Conservation (phyloP, 768 basidiomycete species). For the Sarcodon aspratus region DNA sequence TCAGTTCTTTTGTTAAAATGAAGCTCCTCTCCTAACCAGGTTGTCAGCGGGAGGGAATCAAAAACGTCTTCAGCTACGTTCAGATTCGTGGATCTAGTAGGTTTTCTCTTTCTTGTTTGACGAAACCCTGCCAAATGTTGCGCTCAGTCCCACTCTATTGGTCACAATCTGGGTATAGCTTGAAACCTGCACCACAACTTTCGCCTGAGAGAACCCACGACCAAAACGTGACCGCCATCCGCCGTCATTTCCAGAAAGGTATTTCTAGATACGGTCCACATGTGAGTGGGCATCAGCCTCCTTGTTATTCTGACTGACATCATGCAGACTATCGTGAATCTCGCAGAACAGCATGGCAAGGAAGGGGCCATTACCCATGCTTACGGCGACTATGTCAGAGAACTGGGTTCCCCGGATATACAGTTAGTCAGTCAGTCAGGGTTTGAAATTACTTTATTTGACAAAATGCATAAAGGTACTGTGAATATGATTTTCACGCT, state of each 20-base stretch:
- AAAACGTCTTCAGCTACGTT: constrained; percentile 80
- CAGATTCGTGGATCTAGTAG: constrained; percentile 88
- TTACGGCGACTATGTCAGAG: constrained; percentile 59
- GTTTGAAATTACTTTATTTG: not conserved
- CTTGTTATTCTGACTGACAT: constrained; percentile 1
- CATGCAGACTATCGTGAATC: constrained; percentile 60
- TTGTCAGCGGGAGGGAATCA: constrained; percentile 54
- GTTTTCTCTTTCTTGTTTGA: constrained; percentile 14
- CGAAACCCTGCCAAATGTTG: not conserved
- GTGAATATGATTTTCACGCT: constrained; percentile 85
- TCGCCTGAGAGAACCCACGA: constrained; percentile 60
- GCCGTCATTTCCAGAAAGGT: constrained; percentile 61
- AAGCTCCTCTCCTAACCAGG: not conserved
- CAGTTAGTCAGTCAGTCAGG: constrained; percentile 27
- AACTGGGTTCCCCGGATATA: constrained; percentile 41
- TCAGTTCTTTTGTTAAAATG: constrained; percentile 20
- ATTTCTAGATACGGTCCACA: constrained; percentile 67
- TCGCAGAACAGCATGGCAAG: constrained; percentile 86
- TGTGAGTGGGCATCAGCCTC: constrained; percentile 29
- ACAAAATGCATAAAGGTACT: constrained; percentile 34
- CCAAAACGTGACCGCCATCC: constrained; percentile 61
- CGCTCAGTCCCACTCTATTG: constrained; percentile 79
- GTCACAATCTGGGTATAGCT: constrained; percentile 77
- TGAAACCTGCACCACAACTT: constrained; percentile 82
- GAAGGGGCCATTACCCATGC: constrained; percentile 73